Percentiles rank a stretch among this genome's conserved stretches.
These are phyloP conservation scores for Hysterangium stoloniferum DNA, from an alignment of 768 basidiomycete genomes.

Conservation along the genomic window DNA sequence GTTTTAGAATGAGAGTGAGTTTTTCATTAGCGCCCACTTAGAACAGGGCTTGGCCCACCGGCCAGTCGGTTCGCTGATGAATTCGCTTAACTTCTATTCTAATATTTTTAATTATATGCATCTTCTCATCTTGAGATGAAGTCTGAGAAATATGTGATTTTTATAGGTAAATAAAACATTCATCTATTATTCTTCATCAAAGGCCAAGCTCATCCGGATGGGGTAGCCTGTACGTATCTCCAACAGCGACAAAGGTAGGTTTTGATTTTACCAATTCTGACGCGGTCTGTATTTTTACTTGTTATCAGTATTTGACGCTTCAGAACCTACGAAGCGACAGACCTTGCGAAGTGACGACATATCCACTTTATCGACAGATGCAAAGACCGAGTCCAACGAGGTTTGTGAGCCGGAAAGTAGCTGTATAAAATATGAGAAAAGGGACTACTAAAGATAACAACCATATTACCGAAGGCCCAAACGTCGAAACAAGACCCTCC, in stretches of 20 bases:
- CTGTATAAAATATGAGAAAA: slow-evolving; percentile 28
- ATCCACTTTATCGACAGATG: slow-evolving; percentile 63
- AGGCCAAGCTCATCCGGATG: slow-evolving; percentile 80
- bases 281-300: slow-evolving; percentile 39
- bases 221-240: slow-evolving; percentile 69
- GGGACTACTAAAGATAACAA: not conserved
- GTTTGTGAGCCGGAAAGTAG: slow-evolving; percentile 52
- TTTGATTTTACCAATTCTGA: slow-evolving; percentile 61
- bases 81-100: too few species aligned
- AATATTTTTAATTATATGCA: too few species aligned
- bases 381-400: slow-evolving; percentile 54
- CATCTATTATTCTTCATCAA: slow-evolving; percentile 23
- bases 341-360: slow-evolving; percentile 67
- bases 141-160: too few species aligned
- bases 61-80: too few species aligned
- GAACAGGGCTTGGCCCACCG: too few species aligned
- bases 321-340: slow-evolving; percentile 14
- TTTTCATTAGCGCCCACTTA: too few species aligned
- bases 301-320: not conserved
- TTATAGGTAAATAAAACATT: too few species aligned
- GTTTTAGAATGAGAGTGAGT: too few species aligned
- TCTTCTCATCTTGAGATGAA: too few species aligned
- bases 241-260: slow-evolving; percentile 84
- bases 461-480: slow-evolving; percentile 56
- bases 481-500: slow-evolving; percentile 51